Conservation (phyloP, 306 rosid genomes). For the Gynostemma pentaphyllum region DNA sequence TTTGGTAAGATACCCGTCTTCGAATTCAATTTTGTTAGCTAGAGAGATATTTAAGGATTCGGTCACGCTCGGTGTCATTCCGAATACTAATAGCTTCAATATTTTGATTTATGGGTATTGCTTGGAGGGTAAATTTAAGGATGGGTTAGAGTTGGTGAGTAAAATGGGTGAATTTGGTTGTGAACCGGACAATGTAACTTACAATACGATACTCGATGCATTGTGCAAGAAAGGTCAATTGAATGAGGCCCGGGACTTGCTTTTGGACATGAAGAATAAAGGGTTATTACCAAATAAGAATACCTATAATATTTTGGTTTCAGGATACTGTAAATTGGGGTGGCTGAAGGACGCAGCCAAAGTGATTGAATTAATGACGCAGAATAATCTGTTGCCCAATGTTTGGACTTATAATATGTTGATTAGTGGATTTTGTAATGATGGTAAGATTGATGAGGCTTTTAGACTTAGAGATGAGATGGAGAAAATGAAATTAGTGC, state of each 20-base stretch:
- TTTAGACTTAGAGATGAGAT: slow-evolving; percentile 52
- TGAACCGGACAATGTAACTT: slow-evolving; percentile 54
- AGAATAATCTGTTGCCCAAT: slow-evolving; percentile 38
- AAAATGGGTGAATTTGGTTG: slow-evolving; percentile 49
- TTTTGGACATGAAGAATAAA: slow-evolving; percentile 43
- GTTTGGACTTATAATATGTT: slow-evolving; percentile 73
- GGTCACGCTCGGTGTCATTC: slow-evolving; percentile 29
- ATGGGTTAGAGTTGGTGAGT: slow-evolving; percentile 31
- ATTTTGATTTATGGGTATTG: slow-evolving; percentile 60
- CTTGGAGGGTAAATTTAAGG: slow-evolving; percentile 27
- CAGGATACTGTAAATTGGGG: slow-evolving; percentile 69
- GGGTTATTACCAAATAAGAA: slow-evolving; percentile 47
- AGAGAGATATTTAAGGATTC: slow-evolving; percentile 30
- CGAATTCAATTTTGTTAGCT: slow-evolving; percentile 26
- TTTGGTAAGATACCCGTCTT: slow-evolving; percentile 36
- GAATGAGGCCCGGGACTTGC: slow-evolving; percentile 42
- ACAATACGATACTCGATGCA: slow-evolving; percentile 55
- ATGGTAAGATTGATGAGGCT: slow-evolving; percentile 66
- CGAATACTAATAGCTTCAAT: slow-evolving; percentile 41
- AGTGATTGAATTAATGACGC: slow-evolving; percentile 60
- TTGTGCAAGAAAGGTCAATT: slow-evolving; percentile 49
- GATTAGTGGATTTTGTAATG: slow-evolving; percentile 52
- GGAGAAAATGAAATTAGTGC: slow-evolving; percentile 45
- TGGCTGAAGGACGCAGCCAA: slow-evolving; percentile 60
- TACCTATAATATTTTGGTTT: slow-evolving; percentile 62